Evolutionary conservation across 2,329 filamentous ascomycete species (phyloP).

Genomic region (Botrytis tulipae): DNA sequence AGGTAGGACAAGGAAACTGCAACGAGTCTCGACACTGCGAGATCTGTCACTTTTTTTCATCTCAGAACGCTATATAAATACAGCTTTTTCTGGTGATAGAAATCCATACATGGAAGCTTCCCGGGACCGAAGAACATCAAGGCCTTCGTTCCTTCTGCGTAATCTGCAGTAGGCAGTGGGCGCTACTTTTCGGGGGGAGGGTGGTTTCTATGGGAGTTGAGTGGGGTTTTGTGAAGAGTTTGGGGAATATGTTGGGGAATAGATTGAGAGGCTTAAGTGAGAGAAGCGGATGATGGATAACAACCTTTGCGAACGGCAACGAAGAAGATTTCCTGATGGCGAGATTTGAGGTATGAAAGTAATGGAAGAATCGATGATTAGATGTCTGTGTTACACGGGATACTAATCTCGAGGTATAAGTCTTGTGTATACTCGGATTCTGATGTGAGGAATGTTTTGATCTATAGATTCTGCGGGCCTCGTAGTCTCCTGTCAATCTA

Average conservation of each 20-base stretch:
- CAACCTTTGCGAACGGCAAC: too few species aligned
- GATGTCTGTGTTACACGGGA: not conserved
- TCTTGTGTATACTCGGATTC: accelerated
- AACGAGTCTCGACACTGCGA: accelerated
- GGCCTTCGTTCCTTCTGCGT: not conserved
- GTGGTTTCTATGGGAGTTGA: too few species aligned
- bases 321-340: not conserved
- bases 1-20: too few species aligned
- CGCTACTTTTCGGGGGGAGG: accelerated
- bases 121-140: too few species aligned
- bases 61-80: not conserved
- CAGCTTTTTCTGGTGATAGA: not conserved
- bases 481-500: too few species aligned
- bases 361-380: not conserved
- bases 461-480: not conserved
- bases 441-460: accelerated
- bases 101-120: not conserved
- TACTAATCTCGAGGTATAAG: accelerated
- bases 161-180: not conserved
- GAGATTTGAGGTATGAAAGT: accelerated
- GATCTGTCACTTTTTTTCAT: not conserved
- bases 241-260: too few species aligned
- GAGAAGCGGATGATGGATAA: accelerated
- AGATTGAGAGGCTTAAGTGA: not conserved
- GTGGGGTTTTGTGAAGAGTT: too few species aligned